Base-by-base conservation (phyloP, 108 stramenopile species). In the Thalassiosira profunda region DNA sequence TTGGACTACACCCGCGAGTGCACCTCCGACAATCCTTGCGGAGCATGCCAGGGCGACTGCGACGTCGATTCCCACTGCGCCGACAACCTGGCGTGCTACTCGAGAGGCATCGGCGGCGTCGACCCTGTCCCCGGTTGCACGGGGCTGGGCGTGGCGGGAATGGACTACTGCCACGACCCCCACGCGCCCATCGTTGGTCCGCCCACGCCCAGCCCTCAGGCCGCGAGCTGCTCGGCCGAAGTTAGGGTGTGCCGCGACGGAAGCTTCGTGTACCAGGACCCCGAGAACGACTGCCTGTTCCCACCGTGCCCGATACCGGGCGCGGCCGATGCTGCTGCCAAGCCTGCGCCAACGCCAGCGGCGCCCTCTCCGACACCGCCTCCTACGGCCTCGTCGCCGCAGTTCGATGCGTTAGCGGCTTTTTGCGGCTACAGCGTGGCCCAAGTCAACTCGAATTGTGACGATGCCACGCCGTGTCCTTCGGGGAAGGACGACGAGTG, bases 151-250 rank as follows among this genome's bases (percentile, higher is more conserved):
- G 69, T 63, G 31, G 36, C 67, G 45, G 76, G 76, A 41, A 77
- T 77, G 62, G 67, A 77, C 44, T 77, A 60, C 44, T 77, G 76
- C 47, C 64, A 69, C 12, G 62, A 69, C 45, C 76, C 67, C 40
- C 51, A 57, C 58, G 55, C 67, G 1, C 56, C 67, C 11, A 56
- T 41, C 9, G 25, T 46, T 43, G 23, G 21, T 15, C 65, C 65
- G 15, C 20, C 24, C 43, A 5, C 62, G 30, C 40, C 18, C 51
- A 37, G 38, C 52, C 21, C 7, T 10, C 48, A 43, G 24, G n/a
- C 48, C 21, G 11, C 10, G 46, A 66, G 74, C 34, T 75, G 74
- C 11, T 61, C 52, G 44, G 74, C 74, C 8, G 74, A 75, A 61
- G 63, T 77, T 1, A 33, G 23, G 5, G 9, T 36, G 14, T 77